Percentiles rank a stretch among this genome's conserved stretches.
Evolutionary conservation across 2,329 filamentous ascomycete genomes (phyloP).

Genomic region (Thelonectria rubi): DNA sequence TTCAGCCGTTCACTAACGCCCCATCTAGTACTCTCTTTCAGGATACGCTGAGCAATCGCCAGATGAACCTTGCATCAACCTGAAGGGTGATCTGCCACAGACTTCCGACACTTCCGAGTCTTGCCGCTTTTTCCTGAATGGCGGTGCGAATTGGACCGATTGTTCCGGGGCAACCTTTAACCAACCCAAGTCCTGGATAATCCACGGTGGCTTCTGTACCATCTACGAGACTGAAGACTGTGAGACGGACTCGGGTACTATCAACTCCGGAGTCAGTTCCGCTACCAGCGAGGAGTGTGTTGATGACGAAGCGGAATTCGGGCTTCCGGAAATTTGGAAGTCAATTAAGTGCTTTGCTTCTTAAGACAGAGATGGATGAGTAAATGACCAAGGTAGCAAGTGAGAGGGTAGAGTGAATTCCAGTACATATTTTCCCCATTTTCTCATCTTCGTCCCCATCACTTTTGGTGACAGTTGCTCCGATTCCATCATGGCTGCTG

Average conservation of each 20-base stretch:
- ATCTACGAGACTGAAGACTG: conserved; percentile 3
- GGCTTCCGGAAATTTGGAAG: conserved; percentile 10
- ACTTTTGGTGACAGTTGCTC: too few species aligned
- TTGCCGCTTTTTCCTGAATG: conserved; percentile 19
- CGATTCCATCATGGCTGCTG: too few species aligned
- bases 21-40: conserved; percentile 11
- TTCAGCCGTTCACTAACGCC: not conserved
- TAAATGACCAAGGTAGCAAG: too few species aligned
- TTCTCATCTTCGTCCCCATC: too few species aligned
- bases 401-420: too few species aligned
- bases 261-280: not conserved
- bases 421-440: too few species aligned
- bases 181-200: conserved; percentile 7
- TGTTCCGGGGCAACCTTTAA: conserved; percentile 15
- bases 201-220: conserved; percentile 16
- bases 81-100: conserved; percentile 13
- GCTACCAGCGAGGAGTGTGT: not conserved
- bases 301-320: conserved; percentile 5
- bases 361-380: not conserved
- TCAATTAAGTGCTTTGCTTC: conserved; percentile 16
- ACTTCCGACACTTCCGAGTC: not conserved
- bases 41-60: conserved; percentile 16
- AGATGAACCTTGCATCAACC: conserved; percentile 8
- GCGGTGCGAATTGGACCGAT: not conserved
- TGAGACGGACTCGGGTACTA: not conserved